Evolutionary conservation across 148 eudicot genomes (phyloP), one percentile per base, ranked within the genome.

Genomic region (Oxyria digyna): DNA sequence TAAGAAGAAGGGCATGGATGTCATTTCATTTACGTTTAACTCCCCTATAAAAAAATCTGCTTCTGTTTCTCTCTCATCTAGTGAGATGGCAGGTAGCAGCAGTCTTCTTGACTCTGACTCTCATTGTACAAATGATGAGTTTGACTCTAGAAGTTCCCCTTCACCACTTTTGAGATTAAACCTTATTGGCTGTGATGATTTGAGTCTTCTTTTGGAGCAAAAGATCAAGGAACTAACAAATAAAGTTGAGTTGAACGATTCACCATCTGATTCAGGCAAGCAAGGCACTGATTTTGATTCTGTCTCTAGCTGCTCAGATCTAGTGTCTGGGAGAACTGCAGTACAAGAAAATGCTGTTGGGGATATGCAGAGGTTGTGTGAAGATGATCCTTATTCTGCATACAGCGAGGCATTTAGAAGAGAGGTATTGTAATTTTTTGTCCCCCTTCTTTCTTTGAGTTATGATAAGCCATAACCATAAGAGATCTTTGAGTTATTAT

Each of bases 21-120:
- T 94, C 48, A 87, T 94, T 67, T 94, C 99, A 3, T 94, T 94
- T 80, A 94, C 96, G 26, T 94, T 94, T 67, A 88, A 89, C 14
- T 94, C 99, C 45, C 99, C 99, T n/a, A 87, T 90, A 24, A 94
- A 90, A 71, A 88, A 83, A 72, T 21, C 91, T 38, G 68, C 41
- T 9, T 42, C 73, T 45, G 83, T 73, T 41, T 79, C 86, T 1
- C 77, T 26, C 50, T 68, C 83, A 70, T 70, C 84, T 59, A 40
- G 69, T 66, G 82, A 81, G 67, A 52, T 43, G 72, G 73, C 23
- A 33, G 84, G 73, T 68, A 75, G 73, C 43, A 77, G 52, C 69
- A 42, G 38, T 63, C 69, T 17, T 52, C n/a, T 68, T 74, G 70
- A 31, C 70, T 64, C 62, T 43, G 76, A 57, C 68, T 37, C 64